Percentiles rank a stretch among this genome's conserved stretches.
Evolutionary conservation across 176 grass and related monocot species (phyloP).

Genomic region (Musa beccarii): DNA sequence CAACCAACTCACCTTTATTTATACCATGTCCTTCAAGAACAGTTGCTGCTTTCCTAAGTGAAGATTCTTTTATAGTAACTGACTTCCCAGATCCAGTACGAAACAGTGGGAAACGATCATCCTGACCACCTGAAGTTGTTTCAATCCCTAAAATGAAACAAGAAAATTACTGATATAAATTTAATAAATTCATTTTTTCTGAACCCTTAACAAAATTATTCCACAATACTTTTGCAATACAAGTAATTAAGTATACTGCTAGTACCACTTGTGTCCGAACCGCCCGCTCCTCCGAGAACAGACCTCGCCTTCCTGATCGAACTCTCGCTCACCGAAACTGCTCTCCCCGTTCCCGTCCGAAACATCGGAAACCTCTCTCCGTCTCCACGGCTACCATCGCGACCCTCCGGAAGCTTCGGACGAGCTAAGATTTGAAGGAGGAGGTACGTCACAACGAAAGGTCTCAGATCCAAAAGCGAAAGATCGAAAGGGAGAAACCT

Average conservation of each 20-base stretch:
- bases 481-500: slow-evolving; percentile 8
- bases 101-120: slow-evolving; percentile 39
- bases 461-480: not conserved
- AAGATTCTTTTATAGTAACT: slow-evolving; percentile 39
- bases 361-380: slow-evolving; percentile 33
- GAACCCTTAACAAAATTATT: not conserved
- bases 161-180: not conserved
- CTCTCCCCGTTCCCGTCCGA: slow-evolving; percentile 29
- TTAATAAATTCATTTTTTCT: not conserved
- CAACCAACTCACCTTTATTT: slow-evolving; percentile 22
- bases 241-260: not conserved
- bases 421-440: slow-evolving; percentile 23
- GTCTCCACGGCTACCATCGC: slow-evolving; percentile 1
- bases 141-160: not conserved
- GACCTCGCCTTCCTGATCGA: slow-evolving; percentile 44
- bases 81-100: slow-evolving; percentile 48
- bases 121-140: slow-evolving; percentile 27
- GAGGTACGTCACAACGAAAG: not conserved
- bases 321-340: slow-evolving; percentile 29
- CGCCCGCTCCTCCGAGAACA: slow-evolving; percentile 37
- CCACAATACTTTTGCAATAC: not conserved
- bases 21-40: slow-evolving; percentile 27
- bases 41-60: slow-evolving; percentile 46
- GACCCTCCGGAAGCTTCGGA: slow-evolving; percentile 15
- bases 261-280: slow-evolving; percentile 17